Evolutionary conservation across 2,329 filamentous ascomycete genomes (phyloP).

Genomic region (Fusarium succisae): DNA sequence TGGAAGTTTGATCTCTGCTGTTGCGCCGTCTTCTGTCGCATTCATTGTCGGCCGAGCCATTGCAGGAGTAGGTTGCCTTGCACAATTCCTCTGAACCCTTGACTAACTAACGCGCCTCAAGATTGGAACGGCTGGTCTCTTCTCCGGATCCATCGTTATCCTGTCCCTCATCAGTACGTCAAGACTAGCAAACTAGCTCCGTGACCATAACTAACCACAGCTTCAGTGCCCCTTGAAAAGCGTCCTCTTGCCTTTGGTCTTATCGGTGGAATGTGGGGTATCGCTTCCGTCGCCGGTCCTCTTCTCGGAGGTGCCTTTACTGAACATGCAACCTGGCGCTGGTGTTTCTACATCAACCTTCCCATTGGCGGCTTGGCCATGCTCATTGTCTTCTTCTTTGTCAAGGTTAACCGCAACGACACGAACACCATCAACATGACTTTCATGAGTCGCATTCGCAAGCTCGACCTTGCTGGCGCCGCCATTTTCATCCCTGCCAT

Average conservation of each 20-base stretch:
- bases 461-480: conserved; percentile 61
- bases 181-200: not conserved
- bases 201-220: not conserved
- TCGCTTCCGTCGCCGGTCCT: conserved; percentile 62
- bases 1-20: conserved; percentile 56
- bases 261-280: conserved; percentile 65
- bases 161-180: conserved; percentile 53
- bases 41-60: conserved; percentile 64
- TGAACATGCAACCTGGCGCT: conserved; percentile 60
- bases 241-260: conserved; percentile 64
- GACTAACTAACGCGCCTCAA: conserved; percentile 24
- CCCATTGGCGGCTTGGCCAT: conserved; percentile 60
- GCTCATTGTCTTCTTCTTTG: conserved; percentile 57
- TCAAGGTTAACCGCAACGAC: conserved; percentile 52
- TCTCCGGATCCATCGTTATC: conserved; percentile 61
- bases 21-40: conserved; percentile 56
- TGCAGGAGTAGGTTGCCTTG: conserved; percentile 51
- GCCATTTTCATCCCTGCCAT: conserved; percentile 62
- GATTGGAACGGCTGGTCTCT: conserved; percentile 61
- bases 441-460: conserved; percentile 51
- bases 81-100: not conserved
- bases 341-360: conserved; percentile 62
- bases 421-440: conserved; percentile 47
- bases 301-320: conserved; percentile 62
- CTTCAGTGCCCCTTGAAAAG: conserved; percentile 60